Conservation (phyloP, 75 land plant species). For the Sequoia sempervirens region DNA sequence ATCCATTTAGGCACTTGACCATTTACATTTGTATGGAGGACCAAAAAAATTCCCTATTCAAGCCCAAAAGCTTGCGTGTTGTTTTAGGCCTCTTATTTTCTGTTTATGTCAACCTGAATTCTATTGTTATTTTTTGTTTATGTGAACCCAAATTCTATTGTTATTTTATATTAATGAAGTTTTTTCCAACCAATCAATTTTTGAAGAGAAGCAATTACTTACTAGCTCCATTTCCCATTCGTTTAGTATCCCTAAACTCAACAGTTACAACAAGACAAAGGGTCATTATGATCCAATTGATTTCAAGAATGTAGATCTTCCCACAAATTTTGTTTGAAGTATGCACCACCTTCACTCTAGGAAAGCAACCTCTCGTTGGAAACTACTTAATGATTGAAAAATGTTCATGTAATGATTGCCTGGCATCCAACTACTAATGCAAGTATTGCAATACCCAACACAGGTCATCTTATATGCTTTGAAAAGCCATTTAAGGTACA, state of each 20-base stretch:
- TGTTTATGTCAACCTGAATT: neutral
- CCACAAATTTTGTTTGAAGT: constrained; percentile 61
- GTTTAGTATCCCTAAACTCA: constrained; percentile 48
- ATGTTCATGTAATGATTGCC: constrained; percentile 67
- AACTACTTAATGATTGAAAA: constrained; percentile 63
- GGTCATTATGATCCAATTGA: constrained; percentile 65
- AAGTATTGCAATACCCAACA: constrained; percentile 56
- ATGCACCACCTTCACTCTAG: constrained; percentile 67
- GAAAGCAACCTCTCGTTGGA: constrained; percentile 62
- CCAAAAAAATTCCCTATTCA: neutral
- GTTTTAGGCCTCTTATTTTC: neutral
- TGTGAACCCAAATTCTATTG: no score
- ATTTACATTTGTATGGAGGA: neutral
- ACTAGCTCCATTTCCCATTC: constrained; percentile 66
- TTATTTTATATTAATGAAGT: neutral
- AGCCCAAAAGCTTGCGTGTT: neutral
- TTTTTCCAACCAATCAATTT: neutral
- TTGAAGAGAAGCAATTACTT: neutral
- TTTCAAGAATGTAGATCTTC: constrained; percentile 72
- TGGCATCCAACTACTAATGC: constrained; percentile 80
- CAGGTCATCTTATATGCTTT: constrained; percentile 63
- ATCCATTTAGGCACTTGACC: neutral
- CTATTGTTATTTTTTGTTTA: neutral
- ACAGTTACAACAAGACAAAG: constrained; percentile 47
- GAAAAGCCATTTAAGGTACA: constrained; percentile 6